phyloP scores from a whole-genome alignment of 2,329 filamentous ascomycete genomes.

The Fusarium pseudonygamai region DNA sequence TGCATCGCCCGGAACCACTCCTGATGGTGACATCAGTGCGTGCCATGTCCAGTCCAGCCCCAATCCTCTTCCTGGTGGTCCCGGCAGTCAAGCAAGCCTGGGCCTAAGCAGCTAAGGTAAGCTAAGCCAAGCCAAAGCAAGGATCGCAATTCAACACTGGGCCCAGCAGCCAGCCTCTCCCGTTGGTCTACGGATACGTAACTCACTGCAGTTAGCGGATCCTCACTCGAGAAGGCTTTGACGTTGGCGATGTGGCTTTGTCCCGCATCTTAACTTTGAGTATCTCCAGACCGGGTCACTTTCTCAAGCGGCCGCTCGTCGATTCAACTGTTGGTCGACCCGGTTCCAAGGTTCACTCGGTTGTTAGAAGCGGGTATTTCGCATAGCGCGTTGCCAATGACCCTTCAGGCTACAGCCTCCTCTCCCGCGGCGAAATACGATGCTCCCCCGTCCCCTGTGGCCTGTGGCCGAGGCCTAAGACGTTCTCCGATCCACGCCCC shows the following conservation, averaged over 20 bases:
- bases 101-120: background rate
- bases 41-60: background rate
- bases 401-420: background rate
- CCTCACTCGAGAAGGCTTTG: background rate
- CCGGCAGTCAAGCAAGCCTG: slow-evolving; percentile 9
- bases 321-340: slow-evolving; percentile 10
- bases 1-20: too few relatives aligned
- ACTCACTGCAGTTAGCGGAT: background rate
- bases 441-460: slow-evolving; percentile 24
- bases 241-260: background rate
- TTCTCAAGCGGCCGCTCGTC: slow-evolving; percentile 6
- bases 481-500: slow-evolving; percentile 24
- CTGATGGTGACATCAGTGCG: slow-evolving; percentile 20
- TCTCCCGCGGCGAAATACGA: slow-evolving; percentile 23
- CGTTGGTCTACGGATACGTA: slow-evolving; percentile 10
- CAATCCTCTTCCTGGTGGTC: background rate
- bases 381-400: slow-evolving; percentile 9
- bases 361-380: slow-evolving; percentile 18
- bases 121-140: slow-evolving; percentile 12
- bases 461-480: slow-evolving; percentile 12
- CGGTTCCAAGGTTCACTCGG: slow-evolving; percentile 23
- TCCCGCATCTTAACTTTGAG: background rate
- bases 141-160: background rate
- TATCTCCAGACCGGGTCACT: background rate
- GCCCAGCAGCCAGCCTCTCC: slow-evolving; percentile 28